Percentiles rank a stretch among this genome's conserved stretches.
phyloP scores from a whole-genome alignment of 1,284 basidiomycete genomes.

The Apiotrichum montevideense region DNA sequence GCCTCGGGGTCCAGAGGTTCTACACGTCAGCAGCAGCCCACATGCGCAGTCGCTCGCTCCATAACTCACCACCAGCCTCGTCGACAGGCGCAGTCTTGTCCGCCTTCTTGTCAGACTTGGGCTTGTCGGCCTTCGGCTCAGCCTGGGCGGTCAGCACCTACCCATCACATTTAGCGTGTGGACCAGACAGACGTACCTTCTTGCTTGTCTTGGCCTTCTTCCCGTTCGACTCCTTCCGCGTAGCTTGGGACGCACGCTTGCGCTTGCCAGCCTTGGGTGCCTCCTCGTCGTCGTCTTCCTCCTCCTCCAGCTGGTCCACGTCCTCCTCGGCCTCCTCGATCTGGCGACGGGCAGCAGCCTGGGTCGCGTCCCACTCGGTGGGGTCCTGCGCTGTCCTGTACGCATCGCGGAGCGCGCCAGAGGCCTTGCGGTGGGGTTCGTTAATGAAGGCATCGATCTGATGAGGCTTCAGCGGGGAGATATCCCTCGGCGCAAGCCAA shows the following conservation, averaged over 20 bases:
- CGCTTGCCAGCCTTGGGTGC: conserved; percentile 53
- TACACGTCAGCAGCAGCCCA: neutral
- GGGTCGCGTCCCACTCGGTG: conserved; percentile 55
- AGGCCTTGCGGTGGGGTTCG: conserved; percentile 63
- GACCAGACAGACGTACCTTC: conserved; percentile 33
- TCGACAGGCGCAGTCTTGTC: conserved; percentile 24
- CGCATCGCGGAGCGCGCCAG: conserved; percentile 66
- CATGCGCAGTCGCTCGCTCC: neutral
- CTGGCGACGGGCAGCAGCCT: conserved; percentile 53
- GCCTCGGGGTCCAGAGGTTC: conserved; percentile 57
- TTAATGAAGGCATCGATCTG: conserved; percentile 79
- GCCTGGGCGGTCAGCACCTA: neutral
- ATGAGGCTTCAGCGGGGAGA: conserved; percentile 67
- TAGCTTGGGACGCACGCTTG: conserved; percentile 49
- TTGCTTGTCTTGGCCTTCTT: conserved; percentile 53
- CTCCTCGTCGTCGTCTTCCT: conserved; percentile 56
- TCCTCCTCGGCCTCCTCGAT: conserved; percentile 56
- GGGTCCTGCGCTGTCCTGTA: conserved; percentile 82
- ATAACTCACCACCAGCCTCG: conserved; percentile 29
- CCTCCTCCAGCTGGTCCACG: conserved; percentile 57
- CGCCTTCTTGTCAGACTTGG: conserved; percentile 39
- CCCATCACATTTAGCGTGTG: neutral
- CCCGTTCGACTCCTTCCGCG: conserved; percentile 47
- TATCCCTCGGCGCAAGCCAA: conserved; percentile 77
- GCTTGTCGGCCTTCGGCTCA: conserved; percentile 47